Conservation (phyloP, 805 yeast species). For the Ogataea henricii region DNA sequence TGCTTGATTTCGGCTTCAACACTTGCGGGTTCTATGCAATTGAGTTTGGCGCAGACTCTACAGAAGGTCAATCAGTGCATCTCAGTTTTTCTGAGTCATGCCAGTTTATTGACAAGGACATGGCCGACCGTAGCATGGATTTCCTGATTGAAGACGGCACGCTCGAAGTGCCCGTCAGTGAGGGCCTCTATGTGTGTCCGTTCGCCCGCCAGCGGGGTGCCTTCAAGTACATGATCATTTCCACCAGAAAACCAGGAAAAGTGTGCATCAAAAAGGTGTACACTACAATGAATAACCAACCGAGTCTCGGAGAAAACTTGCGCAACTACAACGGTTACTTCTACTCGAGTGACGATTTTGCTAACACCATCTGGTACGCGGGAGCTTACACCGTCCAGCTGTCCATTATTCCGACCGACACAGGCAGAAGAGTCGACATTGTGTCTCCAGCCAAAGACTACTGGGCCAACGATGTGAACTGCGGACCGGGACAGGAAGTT, state of each 20-base stretch:
- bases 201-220: slow-evolving; percentile 4
- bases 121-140: slow-evolving; percentile 6
- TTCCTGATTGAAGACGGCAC: slow-evolving; percentile 6
- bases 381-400: slow-evolving; percentile 7
- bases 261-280: slow-evolving; percentile 4
- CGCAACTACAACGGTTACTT: slow-evolving; percentile 4
- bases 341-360: slow-evolving; percentile 6
- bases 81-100: slow-evolving; percentile 6
- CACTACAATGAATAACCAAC: slow-evolving; percentile 6
- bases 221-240: slow-evolving; percentile 6
- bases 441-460: slow-evolving; percentile 3
- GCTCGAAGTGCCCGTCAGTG: slow-evolving; percentile 2
- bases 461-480: slow-evolving; percentile 8
- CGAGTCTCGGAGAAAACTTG: slow-evolving; percentile 3
- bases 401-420: slow-evolving; percentile 2
- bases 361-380: slow-evolving; percentile 7
- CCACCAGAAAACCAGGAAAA: slow-evolving; percentile 7
- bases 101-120: slow-evolving; percentile 3
- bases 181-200: slow-evolving; percentile 4
- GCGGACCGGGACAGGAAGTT: slow-evolving; percentile 6
- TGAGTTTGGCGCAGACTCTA: slow-evolving; percentile 2
- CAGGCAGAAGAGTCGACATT: slow-evolving; percentile 7
- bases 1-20: slow-evolving; percentile 6
- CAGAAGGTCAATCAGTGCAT: slow-evolving; percentile 1
- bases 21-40: slow-evolving; percentile 6